A percentile compares a stretch with the other conserved stretches of the same genome.
Evolutionary conservation across 2,329 filamentous ascomycete species (phyloP).

Genomic region (Ophidiomyces ophidiicola): DNA sequence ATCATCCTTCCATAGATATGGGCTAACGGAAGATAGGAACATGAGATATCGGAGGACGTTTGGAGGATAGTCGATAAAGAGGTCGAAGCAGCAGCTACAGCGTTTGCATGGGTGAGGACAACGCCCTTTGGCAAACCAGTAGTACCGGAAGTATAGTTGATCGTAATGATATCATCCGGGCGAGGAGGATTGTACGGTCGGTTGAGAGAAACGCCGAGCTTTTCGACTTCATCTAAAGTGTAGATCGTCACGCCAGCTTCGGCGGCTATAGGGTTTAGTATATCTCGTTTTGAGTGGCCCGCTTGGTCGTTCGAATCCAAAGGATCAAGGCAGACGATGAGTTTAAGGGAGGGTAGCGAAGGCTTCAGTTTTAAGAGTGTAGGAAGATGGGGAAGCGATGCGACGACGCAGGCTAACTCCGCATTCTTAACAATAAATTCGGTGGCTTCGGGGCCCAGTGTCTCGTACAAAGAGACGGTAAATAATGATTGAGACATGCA

Average conservation of each 20-base stretch:
- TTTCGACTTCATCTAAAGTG: constrained; percentile 69
- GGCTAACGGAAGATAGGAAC: constrained; percentile 84
- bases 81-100: constrained; percentile 57
- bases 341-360: constrained; percentile 66
- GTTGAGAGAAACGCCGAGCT: constrained; percentile 58
- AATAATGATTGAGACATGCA: constrained; percentile 77
- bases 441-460: constrained; percentile 76
- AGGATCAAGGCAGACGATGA: constrained; percentile 77
- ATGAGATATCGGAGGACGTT: constrained; percentile 50
- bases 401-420: constrained; percentile 59
- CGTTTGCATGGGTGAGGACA: constrained; percentile 64
- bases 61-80: constrained; percentile 45
- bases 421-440: constrained; percentile 96
- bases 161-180: constrained; percentile 66
- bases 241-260: constrained; percentile 67
- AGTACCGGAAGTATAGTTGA: constrained; percentile 55
- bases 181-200: constrained; percentile 58
- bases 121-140: constrained; percentile 54
- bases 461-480: constrained; percentile 92
- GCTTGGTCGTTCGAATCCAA: constrained; percentile 66
- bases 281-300: constrained; percentile 63
- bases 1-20: constrained; percentile 85
- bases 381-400: constrained; percentile 69
- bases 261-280: constrained; percentile 63
- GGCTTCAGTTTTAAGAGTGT: constrained; percentile 67